These are phyloP conservation scores for Cladosporium sp. DNA, from an alignment of 2,329 filamentous ascomycete species.

Conservation along the genomic window DNA sequence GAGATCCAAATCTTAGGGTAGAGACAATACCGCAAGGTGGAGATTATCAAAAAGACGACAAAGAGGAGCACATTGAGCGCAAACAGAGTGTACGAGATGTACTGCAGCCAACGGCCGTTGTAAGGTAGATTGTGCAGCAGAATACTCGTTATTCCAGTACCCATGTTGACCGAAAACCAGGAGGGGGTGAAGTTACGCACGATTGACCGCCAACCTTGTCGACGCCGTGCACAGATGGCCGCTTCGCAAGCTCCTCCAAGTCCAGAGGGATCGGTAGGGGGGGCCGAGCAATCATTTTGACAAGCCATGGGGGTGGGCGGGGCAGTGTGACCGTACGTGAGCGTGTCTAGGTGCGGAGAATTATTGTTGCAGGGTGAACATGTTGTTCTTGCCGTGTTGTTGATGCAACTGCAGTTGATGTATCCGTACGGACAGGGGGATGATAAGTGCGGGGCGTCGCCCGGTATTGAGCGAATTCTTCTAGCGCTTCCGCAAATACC, in stretches of 20 bases:
- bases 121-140: slow-evolving; percentile 61
- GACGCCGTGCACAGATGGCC: slow-evolving; percentile 2
- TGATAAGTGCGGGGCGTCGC: neutral
- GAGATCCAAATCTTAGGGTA: slow-evolving; percentile 63
- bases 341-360: neutral
- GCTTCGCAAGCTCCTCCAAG: neutral
- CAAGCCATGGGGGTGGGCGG: neutral
- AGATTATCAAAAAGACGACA: slow-evolving; percentile 49
- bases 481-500: neutral
- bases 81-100: slow-evolving; percentile 59
- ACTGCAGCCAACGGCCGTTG: slow-evolving; percentile 54
- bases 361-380: neutral
- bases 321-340: neutral
- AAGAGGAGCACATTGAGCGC: slow-evolving; percentile 58
- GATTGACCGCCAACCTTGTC: slow-evolving; percentile 23
- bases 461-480: neutral
- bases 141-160: slow-evolving; percentile 63
- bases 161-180: slow-evolving; percentile 46
- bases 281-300: slow-evolving; percentile 1
- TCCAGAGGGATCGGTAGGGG: neutral
- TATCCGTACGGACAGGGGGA: too few relatives aligned
- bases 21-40: slow-evolving; percentile 57
- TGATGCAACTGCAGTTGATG: neutral
- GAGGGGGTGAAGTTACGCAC: slow-evolving; percentile 28
- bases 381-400: neutral